Percentiles rank a stretch among this genome's conserved stretches.
Conservation (phyloP, 495 filamentous ascomycete genomes). For the Pyrenula aspistea region DNA sequence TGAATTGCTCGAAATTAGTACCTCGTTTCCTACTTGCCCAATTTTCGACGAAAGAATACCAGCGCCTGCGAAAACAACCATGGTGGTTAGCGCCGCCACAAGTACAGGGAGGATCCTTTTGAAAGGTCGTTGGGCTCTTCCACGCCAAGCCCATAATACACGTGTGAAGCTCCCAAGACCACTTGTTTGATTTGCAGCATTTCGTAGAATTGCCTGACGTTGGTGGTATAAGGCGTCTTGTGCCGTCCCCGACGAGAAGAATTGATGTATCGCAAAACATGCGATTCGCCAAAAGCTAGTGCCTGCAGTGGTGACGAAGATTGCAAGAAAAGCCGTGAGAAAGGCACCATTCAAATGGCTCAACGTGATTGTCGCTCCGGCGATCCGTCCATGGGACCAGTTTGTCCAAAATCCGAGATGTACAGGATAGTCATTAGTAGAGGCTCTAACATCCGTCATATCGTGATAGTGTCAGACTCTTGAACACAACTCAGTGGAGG, state of each 20-base stretch:
- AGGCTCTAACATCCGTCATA: background rate
- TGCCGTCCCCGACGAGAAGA: slow-evolving; percentile 5
- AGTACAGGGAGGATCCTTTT: slow-evolving; percentile 15
- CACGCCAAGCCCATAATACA: slow-evolving; percentile 19
- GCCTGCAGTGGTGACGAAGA: slow-evolving; percentile 24
- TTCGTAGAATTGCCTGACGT: slow-evolving; percentile 23
- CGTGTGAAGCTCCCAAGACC: slow-evolving; percentile 14
- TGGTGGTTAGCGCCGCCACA: slow-evolving; percentile 14
- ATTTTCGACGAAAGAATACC: slow-evolving; percentile 1
- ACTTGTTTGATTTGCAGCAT: slow-evolving; percentile 12
- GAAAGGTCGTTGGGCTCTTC: slow-evolving; percentile 10
- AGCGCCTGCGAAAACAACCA: slow-evolving; percentile 17
- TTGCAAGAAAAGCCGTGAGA: slow-evolving; percentile 26
- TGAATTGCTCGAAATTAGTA: background rate
- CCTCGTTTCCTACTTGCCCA: background rate
- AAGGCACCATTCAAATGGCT: slow-evolving; percentile 17
- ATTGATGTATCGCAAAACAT: slow-evolving; percentile 24
- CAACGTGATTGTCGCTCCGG: slow-evolving; percentile 29
- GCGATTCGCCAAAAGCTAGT: slow-evolving; percentile 24
- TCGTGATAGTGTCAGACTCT: background rate
- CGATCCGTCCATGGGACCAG: slow-evolving; percentile 20
- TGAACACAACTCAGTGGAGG: background rate
- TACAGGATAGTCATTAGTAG: background rate
- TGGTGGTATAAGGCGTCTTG: slow-evolving; percentile 18
- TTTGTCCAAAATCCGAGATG: slow-evolving; percentile 30